Conservation (phyloP, 495 filamentous ascomycete species). For the Penicillium longicatenatum region DNA sequence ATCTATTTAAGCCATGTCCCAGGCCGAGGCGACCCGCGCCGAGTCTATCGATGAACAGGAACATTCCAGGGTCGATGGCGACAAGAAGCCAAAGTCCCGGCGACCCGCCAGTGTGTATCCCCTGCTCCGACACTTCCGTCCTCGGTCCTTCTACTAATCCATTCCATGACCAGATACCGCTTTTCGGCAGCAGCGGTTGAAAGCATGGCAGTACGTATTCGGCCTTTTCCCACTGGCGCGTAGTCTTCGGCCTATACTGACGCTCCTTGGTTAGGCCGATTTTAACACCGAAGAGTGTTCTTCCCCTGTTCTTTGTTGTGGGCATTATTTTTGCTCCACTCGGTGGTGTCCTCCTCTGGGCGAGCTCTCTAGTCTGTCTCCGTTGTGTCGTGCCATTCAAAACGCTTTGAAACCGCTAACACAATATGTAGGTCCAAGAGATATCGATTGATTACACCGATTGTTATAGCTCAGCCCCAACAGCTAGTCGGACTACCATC, state of each 20-base stretch:
- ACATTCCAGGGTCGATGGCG: conserved; percentile 42
- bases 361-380: conserved; percentile 65
- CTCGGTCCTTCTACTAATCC: conserved; percentile 1
- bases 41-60: conserved; percentile 56
- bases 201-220: conserved; percentile 85
- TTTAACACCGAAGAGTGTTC: conserved; percentile 87
- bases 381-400: background rate
- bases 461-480: conserved; percentile 59
- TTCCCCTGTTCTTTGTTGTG: conserved; percentile 85
- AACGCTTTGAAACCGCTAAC: background rate
- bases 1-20: conserved; percentile 44
- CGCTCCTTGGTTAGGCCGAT: conserved; percentile 65
- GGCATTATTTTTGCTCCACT: conserved; percentile 88
- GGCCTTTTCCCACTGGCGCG: background rate
- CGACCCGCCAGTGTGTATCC: conserved; percentile 74
- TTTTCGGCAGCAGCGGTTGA: conserved; percentile 87
- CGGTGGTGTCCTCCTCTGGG: conserved; percentile 80
- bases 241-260: background rate
- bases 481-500: conserved; percentile 39
- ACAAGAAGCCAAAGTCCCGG: conserved; percentile 82
- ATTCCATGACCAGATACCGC: conserved; percentile 67
- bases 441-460: conserved; percentile 86
- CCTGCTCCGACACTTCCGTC: conserved; percentile 2
- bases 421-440: conserved; percentile 73
- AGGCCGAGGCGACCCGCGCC: conserved; percentile 42